Base-by-base conservation (phyloP, 2,329 filamentous ascomycete genomes). In the Fusarium longipes region DNA sequence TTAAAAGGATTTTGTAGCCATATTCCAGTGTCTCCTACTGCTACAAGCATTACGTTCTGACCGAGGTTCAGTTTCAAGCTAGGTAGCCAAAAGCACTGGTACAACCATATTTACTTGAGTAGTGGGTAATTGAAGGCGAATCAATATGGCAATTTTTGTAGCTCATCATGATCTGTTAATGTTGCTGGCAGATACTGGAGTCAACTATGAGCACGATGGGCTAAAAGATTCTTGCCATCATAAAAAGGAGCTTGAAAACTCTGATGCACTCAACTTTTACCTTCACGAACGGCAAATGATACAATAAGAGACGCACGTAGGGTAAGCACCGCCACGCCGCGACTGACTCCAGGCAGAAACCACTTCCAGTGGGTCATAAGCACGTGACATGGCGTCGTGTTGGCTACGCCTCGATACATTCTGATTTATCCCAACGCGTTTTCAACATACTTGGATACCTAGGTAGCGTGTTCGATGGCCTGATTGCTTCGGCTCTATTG, bases 341-440 rank as follows among this genome's bases (percentile, higher is more conserved):
- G 14, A 12, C 8, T 25, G 29, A 12, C n/a, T 36, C 22, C 7
- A 68, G 65, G 65, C 56, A 68, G 47, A 45, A 42, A n/a, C 12
- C 5, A 11, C n/a, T 17, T 27, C 29, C 12, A 35, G 45, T 22
- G 48, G 53, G 42, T 29, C n/a, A 8, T 2, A 3, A 3, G 4
- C 67, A 70, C 67, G 67, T 70, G 67, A 70, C 38, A 18, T 68
- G 67, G 67, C 67, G 67, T 70, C 59, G 58, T 49, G 67, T 56
- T 56, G 40, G 30, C 22, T 42, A 22, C 38, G 15, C n/a, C 32
- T 35, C 9, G 25, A 39, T 12, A 18, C 24, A 24, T 29, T 18
- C 35, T 30, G 14, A 22, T 36, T 32, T 30, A 42, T 33, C 20
- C 57, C 40, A 18, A 64, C 65, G 65, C 65, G 65, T 64, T 66